Conservation (phyloP, 2,329 filamentous ascomycete genomes). For the Aspergillus costaricaensis region DNA sequence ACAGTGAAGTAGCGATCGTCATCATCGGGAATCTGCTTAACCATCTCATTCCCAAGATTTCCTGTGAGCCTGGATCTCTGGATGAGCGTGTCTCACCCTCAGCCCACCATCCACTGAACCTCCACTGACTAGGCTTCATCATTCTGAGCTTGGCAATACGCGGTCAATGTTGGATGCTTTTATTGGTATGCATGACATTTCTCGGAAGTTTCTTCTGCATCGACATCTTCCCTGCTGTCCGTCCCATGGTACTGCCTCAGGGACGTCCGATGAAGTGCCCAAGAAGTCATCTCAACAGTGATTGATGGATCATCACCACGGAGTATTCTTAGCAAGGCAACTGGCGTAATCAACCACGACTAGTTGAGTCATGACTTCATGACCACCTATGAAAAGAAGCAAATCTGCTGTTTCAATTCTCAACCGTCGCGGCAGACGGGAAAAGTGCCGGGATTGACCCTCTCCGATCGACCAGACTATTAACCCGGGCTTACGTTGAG, state of each 20-base stretch:
- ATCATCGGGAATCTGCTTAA: not conserved
- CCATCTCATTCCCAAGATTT: not conserved
- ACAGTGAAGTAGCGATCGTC: not conserved
- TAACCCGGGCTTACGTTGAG: not conserved
- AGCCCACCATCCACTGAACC: not conserved
- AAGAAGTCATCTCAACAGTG: not conserved
- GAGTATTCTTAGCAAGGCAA: not conserved
- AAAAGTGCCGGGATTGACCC: not conserved
- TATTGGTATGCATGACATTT: not conserved
- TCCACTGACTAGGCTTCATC: conserved; percentile 10
- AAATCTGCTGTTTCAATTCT: not conserved
- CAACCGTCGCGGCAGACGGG: not conserved
- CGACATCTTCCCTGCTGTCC: not conserved
- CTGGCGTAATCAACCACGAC: not conserved
- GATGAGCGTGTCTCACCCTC: not conserved
- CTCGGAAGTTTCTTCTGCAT: not conserved
- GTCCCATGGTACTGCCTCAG: not conserved
- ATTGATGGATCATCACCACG: not conserved
- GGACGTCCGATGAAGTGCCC: not conserved
- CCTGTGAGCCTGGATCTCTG: not conserved
- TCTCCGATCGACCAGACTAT: not conserved
- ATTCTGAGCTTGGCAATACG: conserved; percentile 12
- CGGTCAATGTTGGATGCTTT: not conserved
- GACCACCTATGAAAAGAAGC: not conserved
- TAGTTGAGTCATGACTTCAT: too few relatives aligned